Base-by-base conservation (phyloP, 2,329 filamentous ascomycete genomes). In the Nothophaeocryptopus gaeumannii region DNA sequence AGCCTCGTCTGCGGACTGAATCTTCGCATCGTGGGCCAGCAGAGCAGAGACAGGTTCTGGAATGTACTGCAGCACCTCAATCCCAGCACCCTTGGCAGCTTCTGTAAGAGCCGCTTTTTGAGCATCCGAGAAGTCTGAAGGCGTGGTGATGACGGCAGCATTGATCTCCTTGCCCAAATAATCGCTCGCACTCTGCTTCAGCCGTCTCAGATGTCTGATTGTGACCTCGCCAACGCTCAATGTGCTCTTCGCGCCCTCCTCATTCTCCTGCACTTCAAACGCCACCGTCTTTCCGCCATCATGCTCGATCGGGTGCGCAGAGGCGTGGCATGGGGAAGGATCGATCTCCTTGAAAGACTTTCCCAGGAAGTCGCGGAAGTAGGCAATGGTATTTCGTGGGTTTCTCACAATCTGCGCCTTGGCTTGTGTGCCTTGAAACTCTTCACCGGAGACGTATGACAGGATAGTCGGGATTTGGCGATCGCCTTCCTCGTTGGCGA, bases 401-500 rank as follows among this genome's bases (percentile, higher is more conserved):
- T 99, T 97, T 67, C 93, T 87, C 61, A 97, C 81, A 51, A 97
- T 82, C 75, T 97, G 92, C 58, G 81, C 79, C 81, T 97, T 99
- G 65, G 92, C 93, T 75, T 99, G 92, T 59, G 88, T 85, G 65
- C 93, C 93, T 67, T 95, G 91, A 74, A 95, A 96, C 75, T 99
- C 92, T 69, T 99, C 93, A 60, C 91, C 93, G 47, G 91, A 86
- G 66, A 95, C 86, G 71, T 99, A 99, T 33, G 93, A 96, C 63
- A 99, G 78, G 63, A 95, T 84, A 37, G 90, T 89, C 59, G 93
- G 93, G 60, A 99, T 99, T 73, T 97, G 92, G 72, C 93, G 91
- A 74, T 99, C 93, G 79, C 93, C 93, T 69, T 97, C 93, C 77
- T 97, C 93, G 75, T 99, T 97, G 67, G 93, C 93, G 75, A 99